phyloP scores from a whole-genome alignment of 192 early-diverging fungal genomes.

The Coemansia sp. region DNA sequence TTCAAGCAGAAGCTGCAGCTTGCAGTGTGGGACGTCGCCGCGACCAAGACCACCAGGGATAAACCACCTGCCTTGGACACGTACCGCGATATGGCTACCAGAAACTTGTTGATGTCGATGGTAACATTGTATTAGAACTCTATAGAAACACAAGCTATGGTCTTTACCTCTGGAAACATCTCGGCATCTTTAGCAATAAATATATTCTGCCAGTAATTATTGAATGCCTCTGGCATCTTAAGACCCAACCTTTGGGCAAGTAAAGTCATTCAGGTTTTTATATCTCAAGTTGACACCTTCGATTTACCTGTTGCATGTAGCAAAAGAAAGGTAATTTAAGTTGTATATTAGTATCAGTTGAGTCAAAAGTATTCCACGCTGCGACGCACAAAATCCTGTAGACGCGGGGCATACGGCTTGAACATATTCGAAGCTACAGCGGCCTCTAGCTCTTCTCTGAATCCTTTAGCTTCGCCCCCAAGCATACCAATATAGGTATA shows the following conservation, averaged over 20 bases:
- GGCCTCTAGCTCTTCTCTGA: neutral
- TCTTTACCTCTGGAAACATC: no score
- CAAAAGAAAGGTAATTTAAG: neutral
- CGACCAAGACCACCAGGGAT: slow-evolving; percentile 43
- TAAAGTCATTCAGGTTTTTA: neutral
- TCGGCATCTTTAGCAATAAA: neutral
- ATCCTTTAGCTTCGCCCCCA: neutral
- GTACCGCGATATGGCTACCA: slow-evolving; percentile 46
- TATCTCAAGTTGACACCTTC: no score
- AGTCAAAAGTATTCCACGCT: neutral
- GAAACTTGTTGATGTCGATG: slow-evolving; percentile 22
- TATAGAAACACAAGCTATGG: no score
- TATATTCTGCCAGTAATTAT: neutral
- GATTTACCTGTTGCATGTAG: neutral
- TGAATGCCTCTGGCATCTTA: neutral
- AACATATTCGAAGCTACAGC: neutral
- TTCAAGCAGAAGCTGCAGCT: slow-evolving; percentile 57
- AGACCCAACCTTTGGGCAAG: neutral
- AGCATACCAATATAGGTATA: neutral
- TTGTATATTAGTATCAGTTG: neutral
- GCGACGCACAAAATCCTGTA: neutral
- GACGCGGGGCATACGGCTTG: neutral
- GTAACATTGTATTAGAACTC: no score
- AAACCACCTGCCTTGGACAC: slow-evolving; percentile 50
- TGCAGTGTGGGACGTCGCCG: slow-evolving; percentile 58